phyloP scores from a whole-genome alignment of 768 basidiomycete genomes.

The Suillus fuscotomentosus region DNA sequence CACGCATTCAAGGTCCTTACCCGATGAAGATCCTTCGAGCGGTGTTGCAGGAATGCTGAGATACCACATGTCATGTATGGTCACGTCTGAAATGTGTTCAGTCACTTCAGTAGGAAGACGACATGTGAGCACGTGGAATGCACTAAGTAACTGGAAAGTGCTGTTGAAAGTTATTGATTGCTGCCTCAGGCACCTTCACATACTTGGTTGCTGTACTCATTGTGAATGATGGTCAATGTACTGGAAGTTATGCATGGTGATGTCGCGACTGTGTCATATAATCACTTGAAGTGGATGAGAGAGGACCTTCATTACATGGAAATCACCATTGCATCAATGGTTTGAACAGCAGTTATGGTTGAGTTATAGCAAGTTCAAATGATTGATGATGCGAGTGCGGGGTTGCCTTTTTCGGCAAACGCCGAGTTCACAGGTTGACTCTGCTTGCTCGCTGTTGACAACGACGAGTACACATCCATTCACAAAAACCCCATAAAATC shows the following conservation, averaged over 20 bases:
- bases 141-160: slow-evolving; percentile 24
- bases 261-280: neutral
- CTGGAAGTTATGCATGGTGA: neutral
- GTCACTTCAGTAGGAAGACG: neutral
- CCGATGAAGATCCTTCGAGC: slow-evolving; percentile 39
- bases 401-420: slow-evolving; percentile 24
- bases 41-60: slow-evolving; percentile 47
- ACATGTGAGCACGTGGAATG: slow-evolving; percentile 25
- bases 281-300: neutral
- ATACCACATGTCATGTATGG: slow-evolving; percentile 35
- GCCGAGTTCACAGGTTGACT: slow-evolving; percentile 14
- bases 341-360: neutral
- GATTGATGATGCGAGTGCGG: neutral
- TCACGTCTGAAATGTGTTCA: slow-evolving; percentile 22
- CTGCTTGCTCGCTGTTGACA: slow-evolving; percentile 27
- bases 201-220: slow-evolving; percentile 33
- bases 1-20: slow-evolving; percentile 19
- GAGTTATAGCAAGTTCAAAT: too few relatives aligned
- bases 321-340: neutral
- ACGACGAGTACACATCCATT: slow-evolving; percentile 32
- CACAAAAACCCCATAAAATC: slow-evolving; percentile 11
- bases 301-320: neutral
- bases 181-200: too few relatives aligned
- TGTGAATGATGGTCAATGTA: neutral
- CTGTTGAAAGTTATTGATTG: slow-evolving; percentile 23